These are phyloP conservation scores for Schizonepeta tenuifolia DNA, from an alignment of 257 asterid genomes.

Conservation along the genomic window DNA sequence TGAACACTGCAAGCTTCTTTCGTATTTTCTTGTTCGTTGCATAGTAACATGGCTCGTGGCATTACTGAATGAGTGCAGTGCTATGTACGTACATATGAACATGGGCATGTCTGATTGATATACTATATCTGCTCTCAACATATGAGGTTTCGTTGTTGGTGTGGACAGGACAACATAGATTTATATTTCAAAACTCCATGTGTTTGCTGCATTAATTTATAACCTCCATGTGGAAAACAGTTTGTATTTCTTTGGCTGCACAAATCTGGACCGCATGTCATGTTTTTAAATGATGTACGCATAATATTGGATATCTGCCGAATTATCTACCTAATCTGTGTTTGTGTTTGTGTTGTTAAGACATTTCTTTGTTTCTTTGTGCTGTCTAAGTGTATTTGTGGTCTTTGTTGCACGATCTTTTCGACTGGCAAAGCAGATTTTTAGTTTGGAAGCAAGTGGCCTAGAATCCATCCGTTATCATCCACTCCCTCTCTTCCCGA, in stretches of 20 bases:
- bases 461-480: too few relatives aligned
- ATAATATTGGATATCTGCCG: neutral
- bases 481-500: too few relatives aligned
- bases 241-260: neutral
- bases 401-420: too few relatives aligned
- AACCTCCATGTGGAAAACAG: slow-evolving; percentile 11
- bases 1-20: neutral
- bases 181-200: neutral
- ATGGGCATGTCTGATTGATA: slow-evolving; percentile 23
- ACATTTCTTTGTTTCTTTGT: too few relatives aligned
- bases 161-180: neutral
- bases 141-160: slow-evolving; percentile 32
- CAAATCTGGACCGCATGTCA: neutral
- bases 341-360: neutral
- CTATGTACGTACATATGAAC: slow-evolving; percentile 5
- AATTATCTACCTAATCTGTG: neutral
- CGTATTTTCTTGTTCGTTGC: neutral
- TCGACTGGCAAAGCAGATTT: neutral
- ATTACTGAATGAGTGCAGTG: neutral
- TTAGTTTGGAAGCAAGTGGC: too few relatives aligned
- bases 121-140: neutral
- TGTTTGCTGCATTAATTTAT: slow-evolving; percentile 11
- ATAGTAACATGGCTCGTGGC: slow-evolving; percentile 21
- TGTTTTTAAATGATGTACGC: neutral
- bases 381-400: too few relatives aligned